Percentiles rank a stretch among this genome's conserved stretches.
phyloP scores from a whole-genome alignment of 306 rosid genomes.

The Sesbania bispinosa region DNA sequence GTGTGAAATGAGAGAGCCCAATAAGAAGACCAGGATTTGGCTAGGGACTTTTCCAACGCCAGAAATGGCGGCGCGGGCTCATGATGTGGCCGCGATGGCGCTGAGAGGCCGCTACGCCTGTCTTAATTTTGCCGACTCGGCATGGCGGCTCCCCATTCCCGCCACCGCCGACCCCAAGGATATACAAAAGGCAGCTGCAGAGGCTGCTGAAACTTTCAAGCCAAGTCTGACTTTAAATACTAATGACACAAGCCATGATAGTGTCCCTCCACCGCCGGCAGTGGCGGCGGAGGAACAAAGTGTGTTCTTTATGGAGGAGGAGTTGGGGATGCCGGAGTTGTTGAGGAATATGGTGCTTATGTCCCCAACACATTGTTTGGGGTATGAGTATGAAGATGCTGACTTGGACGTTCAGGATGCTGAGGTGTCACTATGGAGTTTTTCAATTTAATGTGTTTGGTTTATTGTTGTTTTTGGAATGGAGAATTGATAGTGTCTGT shows the following conservation, averaged over 20 bases:
- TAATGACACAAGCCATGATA: background rate
- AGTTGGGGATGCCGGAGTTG: slow-evolving; percentile 47
- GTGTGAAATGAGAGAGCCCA: slow-evolving; percentile 85
- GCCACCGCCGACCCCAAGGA: slow-evolving; percentile 55
- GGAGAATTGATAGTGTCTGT: background rate
- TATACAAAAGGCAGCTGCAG: slow-evolving; percentile 88
- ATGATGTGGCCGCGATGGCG: slow-evolving; percentile 80
- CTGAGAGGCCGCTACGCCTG: slow-evolving; percentile 79
- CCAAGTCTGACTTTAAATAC: slow-evolving; percentile 7
- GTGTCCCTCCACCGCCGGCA: too few relatives aligned
- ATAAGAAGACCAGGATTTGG: slow-evolving; percentile 67
- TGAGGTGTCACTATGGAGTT: slow-evolving; percentile 71
- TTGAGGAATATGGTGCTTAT: slow-evolving; percentile 55
- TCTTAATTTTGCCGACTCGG: slow-evolving; percentile 77
- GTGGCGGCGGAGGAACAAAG: background rate
- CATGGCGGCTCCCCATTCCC: slow-evolving; percentile 57
- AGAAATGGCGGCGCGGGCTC: slow-evolving; percentile 95
- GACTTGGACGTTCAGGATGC: slow-evolving; percentile 41
- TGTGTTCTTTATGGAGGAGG: slow-evolving; percentile 42
- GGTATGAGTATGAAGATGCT: slow-evolving; percentile 22
- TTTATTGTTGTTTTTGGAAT: background rate
- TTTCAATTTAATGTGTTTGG: slow-evolving; percentile 24
- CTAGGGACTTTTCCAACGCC: slow-evolving; percentile 62
- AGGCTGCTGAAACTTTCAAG: slow-evolving; percentile 68
- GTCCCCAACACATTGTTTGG: slow-evolving; percentile 49